Evolutionary conservation across 768 basidiomycete genomes (phyloP), one percentile per base, ranked within the genome.

Genomic region (Neoboletus brunneissimus): DNA sequence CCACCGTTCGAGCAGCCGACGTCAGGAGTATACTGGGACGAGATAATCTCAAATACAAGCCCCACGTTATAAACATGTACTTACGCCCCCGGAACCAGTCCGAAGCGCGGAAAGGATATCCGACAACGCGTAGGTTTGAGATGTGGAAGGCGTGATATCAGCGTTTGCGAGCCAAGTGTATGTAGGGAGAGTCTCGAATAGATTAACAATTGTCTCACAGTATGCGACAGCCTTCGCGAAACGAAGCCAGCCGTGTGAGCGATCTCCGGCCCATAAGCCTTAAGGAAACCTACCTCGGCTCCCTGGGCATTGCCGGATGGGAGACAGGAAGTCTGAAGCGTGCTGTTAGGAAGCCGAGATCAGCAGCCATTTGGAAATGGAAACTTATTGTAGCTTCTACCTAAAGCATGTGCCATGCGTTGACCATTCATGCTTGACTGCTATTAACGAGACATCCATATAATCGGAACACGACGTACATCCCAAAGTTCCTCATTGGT

Each of bases 61-160:
- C 12, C 35, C 38, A 31, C 16, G 20, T 16, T 22, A 11, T 34
- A 16, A 41, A 25, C 18, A 35, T 38, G 25, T 42, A 66, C 61
- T 54, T 66, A 67, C 54, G 38, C 82, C 86, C 31, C 81, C 84
- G 5, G 80, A 81, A 34, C 77, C 83, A 12, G 72, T 53, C 67
- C 80, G 75, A 47, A 91, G 73, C 3, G 87, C 88, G 37, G 77
- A 66, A 12, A 77, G 76, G 45, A 90, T 65, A 11, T 76, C 65
- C 15, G 81, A 73, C 18, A 88, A 77, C 0, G 82, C 82, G 67
- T 84, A 84, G 0, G 87, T 88, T 61, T 72, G 66, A 57, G 70
- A 75, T 3, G 75, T 72, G n/a, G 79, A 80, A 13, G 92, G 92
- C 4, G 80, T 82, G 62, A 94, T 93, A 25, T 89, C 89, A n/a